Base-by-base conservation (phyloP, 2,329 filamentous ascomycete species). In the Metarhizium anisopliae region DNA sequence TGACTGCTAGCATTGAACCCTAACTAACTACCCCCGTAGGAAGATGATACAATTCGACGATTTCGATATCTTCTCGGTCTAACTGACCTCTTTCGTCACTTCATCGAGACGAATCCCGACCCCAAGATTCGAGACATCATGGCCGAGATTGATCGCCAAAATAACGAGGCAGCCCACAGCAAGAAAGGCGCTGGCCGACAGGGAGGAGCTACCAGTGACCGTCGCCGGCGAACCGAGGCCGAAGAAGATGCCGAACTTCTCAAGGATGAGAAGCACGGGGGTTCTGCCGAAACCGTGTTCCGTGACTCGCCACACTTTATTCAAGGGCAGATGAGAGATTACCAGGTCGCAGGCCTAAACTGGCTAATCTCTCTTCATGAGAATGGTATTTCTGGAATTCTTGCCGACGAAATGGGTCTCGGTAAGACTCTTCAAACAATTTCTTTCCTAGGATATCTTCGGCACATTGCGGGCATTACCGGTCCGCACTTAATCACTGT, bases 371-470 rank as follows among this genome's bases (percentile, higher is more conserved):
- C 92, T 13, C 80, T 99, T 6, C 94, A 99, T 66, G 94, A 99
- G 72, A 99, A 99, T 66, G 94, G 94, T 76, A 99, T 99, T 62
- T 97, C 93, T 20, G 94, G 94, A 63, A 99, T 99, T 60, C 77
- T 99, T 52, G 94, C 94, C 59, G 94, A 99, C 67, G 94, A 99
- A 74, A 99, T 99, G 94, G 94, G 94, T 72, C 79, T 99, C 20
- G 94, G 94, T 66, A 99, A 99, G 78, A 99, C 94, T 0, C 74
- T 99, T 32, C 94, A 99, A 73, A 99, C 94, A 0, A 99, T 99
- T 58, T 88, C 94, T 2, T 99, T 99, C 73, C 75, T 99, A 38
- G 94, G 94, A 3, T 99, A 99, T 68, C 78, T 99, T 47, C 86
- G 94, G 66, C 94, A 95, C 72, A 84, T 96, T 58, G 87, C 90